Conservation (phyloP, 2,329 filamentous ascomycete genomes). For the Hymenoscyphus occultus region DNA sequence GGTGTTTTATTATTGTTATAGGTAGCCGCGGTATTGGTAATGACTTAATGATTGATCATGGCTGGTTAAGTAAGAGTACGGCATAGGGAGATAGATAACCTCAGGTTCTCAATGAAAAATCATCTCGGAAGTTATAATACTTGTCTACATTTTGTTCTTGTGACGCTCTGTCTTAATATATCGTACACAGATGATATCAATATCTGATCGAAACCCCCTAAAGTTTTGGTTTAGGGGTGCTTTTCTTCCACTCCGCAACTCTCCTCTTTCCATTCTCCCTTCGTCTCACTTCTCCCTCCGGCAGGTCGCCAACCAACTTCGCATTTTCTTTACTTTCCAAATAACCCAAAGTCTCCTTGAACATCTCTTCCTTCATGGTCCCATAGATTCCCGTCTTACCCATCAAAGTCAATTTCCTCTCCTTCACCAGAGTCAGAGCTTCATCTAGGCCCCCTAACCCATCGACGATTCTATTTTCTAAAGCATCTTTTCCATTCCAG, state of each 20-base stretch:
- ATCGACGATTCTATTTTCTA: constrained; percentile 68
- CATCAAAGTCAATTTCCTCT: constrained; percentile 59
- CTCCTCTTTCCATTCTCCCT: constrained; percentile 23
- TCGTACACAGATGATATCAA: too few relatives aligned
- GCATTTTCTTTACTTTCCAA: constrained; percentile 52
- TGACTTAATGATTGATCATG: constrained; percentile 9
- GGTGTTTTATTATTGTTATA: constrained; percentile 1
- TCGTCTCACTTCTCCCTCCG: constrained; percentile 33
- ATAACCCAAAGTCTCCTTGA: constrained; percentile 59
- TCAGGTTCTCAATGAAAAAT: not conserved
- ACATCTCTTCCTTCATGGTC: constrained; percentile 72
- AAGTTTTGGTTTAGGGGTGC: constrained; percentile 29
- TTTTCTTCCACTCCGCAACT: constrained; percentile 32
- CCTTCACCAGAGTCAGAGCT: constrained; percentile 55
- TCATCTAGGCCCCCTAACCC: constrained; percentile 63
- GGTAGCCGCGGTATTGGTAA: constrained; percentile 11
- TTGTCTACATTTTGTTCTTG: not conserved
- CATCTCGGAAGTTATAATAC: not conserved
- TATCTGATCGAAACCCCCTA: constrained; percentile 11
- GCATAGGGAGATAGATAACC: not conserved
- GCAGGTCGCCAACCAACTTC: constrained; percentile 41
- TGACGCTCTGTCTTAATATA: not conserved
- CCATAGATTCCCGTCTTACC: constrained; percentile 66
- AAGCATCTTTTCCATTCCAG: constrained; percentile 60
- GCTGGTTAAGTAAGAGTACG: constrained; percentile 2